A percentile compares a stretch with the other conserved stretches of the same genome.
These are phyloP conservation scores for Typha latifolia DNA, from an alignment of 176 grass and related monocot genomes.

Conservation along the genomic window DNA sequence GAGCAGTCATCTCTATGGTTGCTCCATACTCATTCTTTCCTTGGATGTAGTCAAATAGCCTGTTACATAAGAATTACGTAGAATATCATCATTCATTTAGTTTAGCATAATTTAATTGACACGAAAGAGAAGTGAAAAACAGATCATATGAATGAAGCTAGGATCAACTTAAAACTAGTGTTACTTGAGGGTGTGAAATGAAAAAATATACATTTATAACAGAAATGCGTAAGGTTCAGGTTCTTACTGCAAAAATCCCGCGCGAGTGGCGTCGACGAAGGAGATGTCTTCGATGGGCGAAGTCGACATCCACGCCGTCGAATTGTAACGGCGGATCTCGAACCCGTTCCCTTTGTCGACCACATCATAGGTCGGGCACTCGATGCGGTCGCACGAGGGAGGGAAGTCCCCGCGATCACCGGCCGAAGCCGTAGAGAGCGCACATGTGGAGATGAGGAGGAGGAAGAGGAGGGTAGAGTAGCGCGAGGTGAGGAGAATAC, in stretches of 20 bases:
- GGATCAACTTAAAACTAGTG: not conserved
- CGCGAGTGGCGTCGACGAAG: constrained; percentile 71
- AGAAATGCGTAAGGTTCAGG: not conserved
- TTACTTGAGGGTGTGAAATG: not conserved
- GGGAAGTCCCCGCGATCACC: constrained; percentile 16
- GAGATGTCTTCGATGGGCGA: constrained; percentile 79
- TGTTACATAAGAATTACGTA: constrained; percentile 15
- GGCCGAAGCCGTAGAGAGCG: not conserved
- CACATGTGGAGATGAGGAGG: constrained; percentile 9
- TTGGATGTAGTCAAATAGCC: constrained; percentile 87
- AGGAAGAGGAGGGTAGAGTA: not conserved
- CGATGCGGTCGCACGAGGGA: constrained; percentile 87
- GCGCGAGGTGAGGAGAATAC: not conserved
- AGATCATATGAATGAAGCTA: not conserved
- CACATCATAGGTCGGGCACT: constrained; percentile 84
- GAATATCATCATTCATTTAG: not conserved
- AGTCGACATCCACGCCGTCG: constrained; percentile 65
- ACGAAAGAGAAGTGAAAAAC: too few relatives aligned
- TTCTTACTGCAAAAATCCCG: constrained; percentile 66
- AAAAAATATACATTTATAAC: too few relatives aligned
- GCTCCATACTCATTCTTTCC: constrained; percentile 54
- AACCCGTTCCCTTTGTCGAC: constrained; percentile 80
- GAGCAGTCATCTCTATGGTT: constrained; percentile 84
- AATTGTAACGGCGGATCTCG: constrained; percentile 79
- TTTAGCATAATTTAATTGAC: not conserved